Evolutionary conservation across 805 yeast species (phyloP), one percentile per base, ranked within the genome.

Genomic region (Ogataea methanolica): DNA sequence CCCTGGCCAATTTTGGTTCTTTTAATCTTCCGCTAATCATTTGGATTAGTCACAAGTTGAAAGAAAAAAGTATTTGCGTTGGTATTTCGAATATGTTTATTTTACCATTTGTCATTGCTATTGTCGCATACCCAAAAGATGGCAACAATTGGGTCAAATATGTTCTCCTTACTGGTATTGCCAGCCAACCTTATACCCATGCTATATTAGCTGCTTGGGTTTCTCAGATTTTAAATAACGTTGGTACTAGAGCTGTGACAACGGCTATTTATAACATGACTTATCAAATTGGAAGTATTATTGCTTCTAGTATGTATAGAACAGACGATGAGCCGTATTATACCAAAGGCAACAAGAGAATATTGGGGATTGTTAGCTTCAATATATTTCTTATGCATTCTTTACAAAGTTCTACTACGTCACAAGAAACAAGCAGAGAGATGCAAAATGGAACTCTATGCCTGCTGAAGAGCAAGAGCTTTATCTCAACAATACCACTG

Each of bases 11-110:
- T 49, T 62, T 4, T 55, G 71, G 61, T 46, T 71, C 8, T 19
- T 52, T 65, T n/a, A 68, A 59, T 6, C 52, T 72, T 52, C 51
- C 71, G 5, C 11, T 50, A 1, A 49, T 64, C 39, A 54, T 70
- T 2, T 39, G 69, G 15, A 61, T 63, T 8, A 62, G 74, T 31
- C 71, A 71, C 43, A 42, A 45, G n/a, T 33, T 63, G 31, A 59
- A 70, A 37, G 64, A 63, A 36, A 57, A 79, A 33, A 85, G 85
- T 17, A 76, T 83, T 7, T 83, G 79, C 54, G 56, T 68, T 19
- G 78, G 80, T 70, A 71, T 79, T 49, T 82, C 83, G 3, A 59
- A 66, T 29, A 79, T 78, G 46, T 34, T 39, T 49, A 36, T 53
- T 43, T 21, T 44, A 35, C 31, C 47, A 19, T 45, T 43, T 49